Evolutionary conservation across 805 yeast species (phyloP).

Genomic region (Metschnikowia reukaufii): DNA sequence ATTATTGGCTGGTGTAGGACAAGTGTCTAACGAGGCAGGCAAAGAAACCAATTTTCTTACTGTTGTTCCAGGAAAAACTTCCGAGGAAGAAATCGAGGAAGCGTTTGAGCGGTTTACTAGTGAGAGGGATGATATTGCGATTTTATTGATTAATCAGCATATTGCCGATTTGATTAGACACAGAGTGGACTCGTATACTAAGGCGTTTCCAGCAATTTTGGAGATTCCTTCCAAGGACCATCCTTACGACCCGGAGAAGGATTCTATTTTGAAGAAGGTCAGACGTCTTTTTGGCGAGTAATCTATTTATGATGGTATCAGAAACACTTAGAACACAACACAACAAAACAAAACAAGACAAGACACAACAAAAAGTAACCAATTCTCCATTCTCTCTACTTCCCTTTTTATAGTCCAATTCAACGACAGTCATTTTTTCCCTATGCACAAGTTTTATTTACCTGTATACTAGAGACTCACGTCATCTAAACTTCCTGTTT

Average conservation of each 20-base stretch:
- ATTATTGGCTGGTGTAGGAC: slow-evolving; percentile 93
- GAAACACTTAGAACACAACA: no score
- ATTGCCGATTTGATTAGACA: slow-evolving; percentile 86
- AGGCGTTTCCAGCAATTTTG: slow-evolving; percentile 93
- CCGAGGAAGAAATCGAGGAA: slow-evolving; percentile 69
- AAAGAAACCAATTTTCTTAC: slow-evolving; percentile 81
- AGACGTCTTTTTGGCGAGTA: slow-evolving; percentile 93
- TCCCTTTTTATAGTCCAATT: slow-evolving; percentile 16
- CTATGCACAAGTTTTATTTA: background rate
- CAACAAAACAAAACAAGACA: no score
- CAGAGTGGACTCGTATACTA: slow-evolving; percentile 76
- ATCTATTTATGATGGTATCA: no score
- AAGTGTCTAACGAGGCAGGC: slow-evolving; percentile 60
- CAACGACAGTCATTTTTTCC: slow-evolving; percentile 4
- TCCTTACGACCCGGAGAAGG: slow-evolving; percentile 98
- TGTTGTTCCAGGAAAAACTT: slow-evolving; percentile 71
- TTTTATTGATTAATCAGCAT: slow-evolving; percentile 89
- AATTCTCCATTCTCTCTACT: no score
- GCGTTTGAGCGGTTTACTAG: slow-evolving; percentile 75
- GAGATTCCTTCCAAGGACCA: slow-evolving; percentile 99
- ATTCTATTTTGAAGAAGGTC: slow-evolving; percentile 89
- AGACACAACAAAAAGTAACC: no score
- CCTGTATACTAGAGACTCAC: slow-evolving; percentile 1
- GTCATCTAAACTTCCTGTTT: slow-evolving; percentile 7
- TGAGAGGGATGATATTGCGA: slow-evolving; percentile 84